Conservation (phyloP, 306 rosid species). For the Inga oerstediana region DNA sequence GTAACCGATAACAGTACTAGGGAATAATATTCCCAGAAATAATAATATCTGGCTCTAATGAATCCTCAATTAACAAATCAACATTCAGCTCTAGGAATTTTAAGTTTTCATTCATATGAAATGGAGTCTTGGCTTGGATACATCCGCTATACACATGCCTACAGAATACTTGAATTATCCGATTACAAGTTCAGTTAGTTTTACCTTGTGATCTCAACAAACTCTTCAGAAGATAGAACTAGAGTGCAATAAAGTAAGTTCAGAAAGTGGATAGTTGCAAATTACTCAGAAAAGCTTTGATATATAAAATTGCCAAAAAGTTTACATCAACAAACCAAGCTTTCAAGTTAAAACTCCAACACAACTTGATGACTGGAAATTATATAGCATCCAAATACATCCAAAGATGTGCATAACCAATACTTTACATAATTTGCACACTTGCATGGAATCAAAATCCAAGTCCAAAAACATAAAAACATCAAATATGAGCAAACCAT, state of each 20-base stretch:
- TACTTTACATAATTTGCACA: neutral
- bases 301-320: slow-evolving; percentile 6
- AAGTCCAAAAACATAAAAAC: neutral
- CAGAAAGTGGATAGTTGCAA: neutral
- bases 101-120: neutral
- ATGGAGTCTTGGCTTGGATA: neutral
- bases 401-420: neutral
- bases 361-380: neutral
- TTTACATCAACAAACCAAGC: neutral
- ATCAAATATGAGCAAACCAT: slow-evolving; percentile 15
- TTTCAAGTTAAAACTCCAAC: neutral
- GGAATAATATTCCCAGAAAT: neutral
- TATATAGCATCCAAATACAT: neutral
- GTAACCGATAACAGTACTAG: neutral
- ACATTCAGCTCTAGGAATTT: neutral
- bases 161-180: neutral
- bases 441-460: neutral
- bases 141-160: neutral
- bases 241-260: neutral
- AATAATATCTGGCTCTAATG: neutral
- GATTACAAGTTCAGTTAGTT: neutral
- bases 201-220: neutral
- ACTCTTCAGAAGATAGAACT: too few species aligned
- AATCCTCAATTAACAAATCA: neutral
- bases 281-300: neutral